A percentile compares a stretch with the other conserved stretches of the same genome.
Evolutionary conservation across 169 alveolate species (phyloP).

Genomic region (Plasmodium coatneyi): DNA sequence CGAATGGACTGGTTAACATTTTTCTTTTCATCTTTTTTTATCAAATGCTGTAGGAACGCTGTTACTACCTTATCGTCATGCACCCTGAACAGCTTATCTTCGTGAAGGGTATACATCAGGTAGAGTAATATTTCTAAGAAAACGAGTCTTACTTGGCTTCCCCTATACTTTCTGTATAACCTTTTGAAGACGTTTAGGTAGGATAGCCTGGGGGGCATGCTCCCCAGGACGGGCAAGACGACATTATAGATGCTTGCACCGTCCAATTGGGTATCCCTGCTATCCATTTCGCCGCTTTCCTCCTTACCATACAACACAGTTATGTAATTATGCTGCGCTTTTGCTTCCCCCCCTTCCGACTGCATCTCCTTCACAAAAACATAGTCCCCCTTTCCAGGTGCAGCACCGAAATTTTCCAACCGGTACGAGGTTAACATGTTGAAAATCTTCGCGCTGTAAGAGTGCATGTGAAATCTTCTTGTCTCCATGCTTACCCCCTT

Average conservation of each 20-base stretch:
- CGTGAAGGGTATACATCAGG: conserved; percentile 45
- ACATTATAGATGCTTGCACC: conserved; percentile 43
- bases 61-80: background rate
- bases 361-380: conserved; percentile 42
- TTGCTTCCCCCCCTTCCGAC: conserved; percentile 14
- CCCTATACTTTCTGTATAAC: conserved; percentile 28
- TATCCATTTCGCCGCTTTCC: background rate
- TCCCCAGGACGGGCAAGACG: conserved; percentile 71
- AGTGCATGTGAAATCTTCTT: conserved; percentile 74
- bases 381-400: conserved; percentile 42
- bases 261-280: background rate
- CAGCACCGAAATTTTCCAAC: conserved; percentile 51
- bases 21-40: background rate
- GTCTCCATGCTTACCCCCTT: conserved; percentile 74
- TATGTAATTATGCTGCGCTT: conserved; percentile 58
- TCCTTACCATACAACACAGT: conserved; percentile 8
- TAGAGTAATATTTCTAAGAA: conserved; percentile 75
- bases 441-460: conserved; percentile 73
- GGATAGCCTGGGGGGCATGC: conserved; percentile 41
- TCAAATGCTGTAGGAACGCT: conserved; percentile 1
- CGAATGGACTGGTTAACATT: conserved; percentile 16
- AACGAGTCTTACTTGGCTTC: conserved; percentile 17
- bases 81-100: conserved; percentile 37
- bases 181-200: conserved; percentile 47
- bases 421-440: conserved; percentile 72